Base-by-base conservation (phyloP, 129 eudicot genomes). In the Flaveria bidentis region DNA sequence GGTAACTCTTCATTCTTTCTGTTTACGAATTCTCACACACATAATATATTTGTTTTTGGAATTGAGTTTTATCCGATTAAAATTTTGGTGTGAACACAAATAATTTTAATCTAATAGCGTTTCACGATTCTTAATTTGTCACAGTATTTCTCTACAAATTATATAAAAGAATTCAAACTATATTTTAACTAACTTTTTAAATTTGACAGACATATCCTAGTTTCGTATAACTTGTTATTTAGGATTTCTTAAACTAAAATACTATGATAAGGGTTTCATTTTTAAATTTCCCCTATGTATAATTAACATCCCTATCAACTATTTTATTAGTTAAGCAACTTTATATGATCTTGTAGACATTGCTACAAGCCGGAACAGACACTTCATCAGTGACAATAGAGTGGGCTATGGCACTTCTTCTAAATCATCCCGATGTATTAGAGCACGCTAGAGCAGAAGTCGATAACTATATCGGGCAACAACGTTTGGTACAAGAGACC, bases 311-410 rank as follows among this genome's bases (percentile, higher is more conserved):
- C 7, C 41, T 36, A 36, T 5, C 41, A 36, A 36, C 41, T 36
- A 4, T 36, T 36, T 4, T 36, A 36, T 36, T 36, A 1, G 41
- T 36, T 36, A 36, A 36, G 41, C 41, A 36, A 36, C 41, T 36
- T 36, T 28, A 2, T 36, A 36, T 36, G 41, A 0, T 6, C 41
- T 36, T 82, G 16, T 66, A 82, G 85, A 70, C 58, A 82, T 30
- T 86, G 63, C 33, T 86, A 47, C 64, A 71, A 14, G 85, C 85
- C 0, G 87, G 87, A 2, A 81, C 86, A 0, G 84, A 86, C 69
- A 86, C 94, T 9, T 78, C 88, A 66, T 50, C 90, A 0, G 69
- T 53, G 67, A 89, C 88, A 15, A 75, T 83, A 18, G 85, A 88
- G 61, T 82, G 89, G 85, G 80, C 73, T 28, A 50, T 85, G 82